phyloP scores from a whole-genome alignment of 805 yeast species.

The Wickerhamomyces ciferrii region DNA sequence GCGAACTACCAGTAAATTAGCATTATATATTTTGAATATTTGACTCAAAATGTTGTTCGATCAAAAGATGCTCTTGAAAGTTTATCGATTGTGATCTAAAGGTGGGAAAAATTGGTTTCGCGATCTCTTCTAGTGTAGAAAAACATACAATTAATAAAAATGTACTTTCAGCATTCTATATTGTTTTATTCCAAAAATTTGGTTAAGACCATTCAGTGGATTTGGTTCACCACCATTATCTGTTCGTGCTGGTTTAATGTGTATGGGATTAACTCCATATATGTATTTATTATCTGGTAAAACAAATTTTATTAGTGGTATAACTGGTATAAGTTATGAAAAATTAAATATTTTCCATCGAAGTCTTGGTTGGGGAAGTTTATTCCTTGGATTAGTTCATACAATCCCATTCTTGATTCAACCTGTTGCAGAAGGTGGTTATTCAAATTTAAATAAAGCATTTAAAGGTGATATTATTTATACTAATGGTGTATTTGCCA shows the following conservation, averaged over 20 bases:
- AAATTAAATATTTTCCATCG: conserved; percentile 48
- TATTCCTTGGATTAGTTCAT: conserved; percentile 42
- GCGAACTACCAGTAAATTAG: too few species aligned
- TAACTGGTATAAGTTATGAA: conserved; percentile 53
- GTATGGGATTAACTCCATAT: conserved; percentile 45
- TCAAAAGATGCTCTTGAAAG: too few species aligned
- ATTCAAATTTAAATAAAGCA: conserved; percentile 15
- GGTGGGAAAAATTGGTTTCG: too few species aligned
- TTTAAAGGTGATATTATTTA: conserved; percentile 20
- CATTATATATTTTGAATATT: too few species aligned
- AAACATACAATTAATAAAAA: too few species aligned
- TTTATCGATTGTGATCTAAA: too few species aligned
- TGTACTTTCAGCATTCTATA: too few species aligned
- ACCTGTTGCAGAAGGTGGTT: conserved; percentile 44
- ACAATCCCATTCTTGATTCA: conserved; percentile 45
- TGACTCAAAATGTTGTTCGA: too few species aligned
- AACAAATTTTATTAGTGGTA: conserved; percentile 39
- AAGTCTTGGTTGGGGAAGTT: conserved; percentile 31
- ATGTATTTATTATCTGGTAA: conserved; percentile 47
- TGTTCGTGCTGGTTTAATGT: conserved; percentile 45
- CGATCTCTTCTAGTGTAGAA: too few species aligned
- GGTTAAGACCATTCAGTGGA: conserved; percentile 45
- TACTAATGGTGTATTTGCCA: conserved; percentile 42
- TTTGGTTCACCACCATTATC: conserved; percentile 60
- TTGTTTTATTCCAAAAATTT: conserved; percentile 39